Conservation (phyloP, 228 moss, liverwort and hornwort species). For the Sphagnum fallax region DNA sequence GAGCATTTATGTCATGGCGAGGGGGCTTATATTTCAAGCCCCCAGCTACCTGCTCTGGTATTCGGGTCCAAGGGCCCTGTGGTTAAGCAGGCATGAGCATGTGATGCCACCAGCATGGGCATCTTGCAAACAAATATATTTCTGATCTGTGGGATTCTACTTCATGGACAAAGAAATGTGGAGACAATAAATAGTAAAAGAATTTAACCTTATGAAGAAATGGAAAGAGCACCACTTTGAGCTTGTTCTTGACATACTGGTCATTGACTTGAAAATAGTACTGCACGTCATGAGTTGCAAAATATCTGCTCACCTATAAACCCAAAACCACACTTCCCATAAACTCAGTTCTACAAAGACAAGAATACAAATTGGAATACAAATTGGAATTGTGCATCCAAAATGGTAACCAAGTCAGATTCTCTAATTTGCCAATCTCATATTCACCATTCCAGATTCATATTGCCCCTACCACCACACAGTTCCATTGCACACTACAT, state of each 20-base stretch:
- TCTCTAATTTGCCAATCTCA: background rate
- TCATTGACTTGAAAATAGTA: constrained; percentile 97
- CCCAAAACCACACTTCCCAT: constrained; percentile 4
- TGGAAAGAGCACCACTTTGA: constrained; percentile 95
- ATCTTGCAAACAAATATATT: background rate
- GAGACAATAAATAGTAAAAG: background rate
- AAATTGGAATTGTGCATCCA: background rate
- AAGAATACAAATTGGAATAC: background rate
- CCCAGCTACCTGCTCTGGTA: constrained; percentile 98
- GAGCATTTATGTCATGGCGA: constrained; percentile 93
- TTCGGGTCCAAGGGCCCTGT: constrained; percentile 97
- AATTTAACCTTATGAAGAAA: constrained; percentile 78
- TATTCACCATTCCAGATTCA: background rate
- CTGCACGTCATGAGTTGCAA: constrained; percentile 78
- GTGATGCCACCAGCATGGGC: background rate
- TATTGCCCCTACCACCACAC: background rate
- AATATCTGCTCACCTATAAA: constrained; percentile 81
- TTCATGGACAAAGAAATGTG: background rate
- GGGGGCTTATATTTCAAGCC: constrained; percentile 95
- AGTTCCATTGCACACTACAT: background rate
- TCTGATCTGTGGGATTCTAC: background rate
- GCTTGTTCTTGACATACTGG: constrained; percentile 97
- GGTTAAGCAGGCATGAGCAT: background rate
- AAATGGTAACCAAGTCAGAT: background rate
- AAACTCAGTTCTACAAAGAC: background rate